Evolutionary conservation across 2,329 filamentous ascomycete genomes (phyloP).

Genomic region (Monilinia laxa): DNA sequence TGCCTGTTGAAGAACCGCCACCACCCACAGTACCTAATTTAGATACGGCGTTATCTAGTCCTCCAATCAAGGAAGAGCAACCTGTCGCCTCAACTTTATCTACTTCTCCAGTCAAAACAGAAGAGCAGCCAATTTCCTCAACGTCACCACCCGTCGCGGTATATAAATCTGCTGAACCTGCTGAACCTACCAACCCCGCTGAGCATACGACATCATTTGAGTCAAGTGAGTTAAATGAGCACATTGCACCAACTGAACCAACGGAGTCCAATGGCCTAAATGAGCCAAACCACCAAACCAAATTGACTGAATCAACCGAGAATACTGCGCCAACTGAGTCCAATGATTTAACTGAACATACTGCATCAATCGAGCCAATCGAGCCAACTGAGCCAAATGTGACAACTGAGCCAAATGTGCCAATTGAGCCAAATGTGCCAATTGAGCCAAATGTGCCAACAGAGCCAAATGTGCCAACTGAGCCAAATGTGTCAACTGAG

Average conservation of each 20-base stretch:
- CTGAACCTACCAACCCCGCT: not conserved
- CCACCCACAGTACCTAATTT: not conserved
- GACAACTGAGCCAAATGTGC: no score
- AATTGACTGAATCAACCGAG: not conserved
- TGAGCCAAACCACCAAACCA: not conserved
- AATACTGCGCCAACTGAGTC: not conserved
- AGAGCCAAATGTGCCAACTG: no score
- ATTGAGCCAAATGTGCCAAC: not conserved
- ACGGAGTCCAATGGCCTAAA: no score
- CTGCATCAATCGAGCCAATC: not conserved
- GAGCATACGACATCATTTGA: not conserved
- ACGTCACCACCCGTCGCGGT: not conserved
- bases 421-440: no score
- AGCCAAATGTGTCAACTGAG: not conserved
- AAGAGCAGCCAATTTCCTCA: not conserved
- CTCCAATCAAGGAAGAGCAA: not conserved
- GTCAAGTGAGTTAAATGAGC: not conserved
- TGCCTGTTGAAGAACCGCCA: slow-evolving; percentile 1
- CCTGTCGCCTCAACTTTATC: not conserved
- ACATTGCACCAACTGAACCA: not conserved
- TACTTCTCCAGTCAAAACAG: not conserved
- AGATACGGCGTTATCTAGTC: not conserved
- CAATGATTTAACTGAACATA: not conserved
- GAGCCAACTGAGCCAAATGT: not conserved
- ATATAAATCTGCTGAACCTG: not conserved